Conservation (phyloP, 371 early-diverging fungal genomes). For the Blastocladiella emersonii region DNA sequence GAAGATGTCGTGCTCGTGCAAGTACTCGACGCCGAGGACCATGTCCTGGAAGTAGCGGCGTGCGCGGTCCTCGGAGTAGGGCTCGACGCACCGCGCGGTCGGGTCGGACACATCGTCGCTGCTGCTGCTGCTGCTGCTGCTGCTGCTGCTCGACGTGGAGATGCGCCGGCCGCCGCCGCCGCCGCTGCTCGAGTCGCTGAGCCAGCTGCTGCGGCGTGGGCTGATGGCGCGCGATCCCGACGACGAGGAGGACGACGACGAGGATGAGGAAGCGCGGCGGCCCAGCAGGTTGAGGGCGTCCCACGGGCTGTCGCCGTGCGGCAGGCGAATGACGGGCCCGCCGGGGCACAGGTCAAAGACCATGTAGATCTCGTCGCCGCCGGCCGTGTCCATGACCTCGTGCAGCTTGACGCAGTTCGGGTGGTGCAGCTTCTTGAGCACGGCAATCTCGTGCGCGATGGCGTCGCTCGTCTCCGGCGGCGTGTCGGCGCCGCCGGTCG, state of each 20-base stretch:
- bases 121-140: background rate
- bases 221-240: too few species aligned
- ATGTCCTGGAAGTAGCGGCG: conserved; percentile 64
- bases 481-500: conserved; percentile 4
- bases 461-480: conserved; percentile 10
- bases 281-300: too few species aligned
- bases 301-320: too few species aligned
- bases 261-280: too few species aligned
- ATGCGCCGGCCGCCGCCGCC: too few species aligned
- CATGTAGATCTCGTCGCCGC: conserved; percentile 63
- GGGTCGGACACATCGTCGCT: too few species aligned
- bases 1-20: conserved; percentile 73
- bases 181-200: too few species aligned
- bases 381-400: conserved; percentile 86
- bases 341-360: conserved; percentile 65
- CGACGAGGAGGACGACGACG: too few species aligned
- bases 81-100: too few species aligned
- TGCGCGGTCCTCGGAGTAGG: conserved; percentile 21
- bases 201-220: too few species aligned
- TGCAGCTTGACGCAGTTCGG: conserved; percentile 67
- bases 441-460: conserved; percentile 67
- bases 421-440: conserved; percentile 85
- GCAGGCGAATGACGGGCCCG: conserved; percentile 19
- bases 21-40: conserved; percentile 87
- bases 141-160: conserved; percentile 3